phyloP scores from a whole-genome alignment of 306 rosid species.

The Dryas alaskensis region DNA sequence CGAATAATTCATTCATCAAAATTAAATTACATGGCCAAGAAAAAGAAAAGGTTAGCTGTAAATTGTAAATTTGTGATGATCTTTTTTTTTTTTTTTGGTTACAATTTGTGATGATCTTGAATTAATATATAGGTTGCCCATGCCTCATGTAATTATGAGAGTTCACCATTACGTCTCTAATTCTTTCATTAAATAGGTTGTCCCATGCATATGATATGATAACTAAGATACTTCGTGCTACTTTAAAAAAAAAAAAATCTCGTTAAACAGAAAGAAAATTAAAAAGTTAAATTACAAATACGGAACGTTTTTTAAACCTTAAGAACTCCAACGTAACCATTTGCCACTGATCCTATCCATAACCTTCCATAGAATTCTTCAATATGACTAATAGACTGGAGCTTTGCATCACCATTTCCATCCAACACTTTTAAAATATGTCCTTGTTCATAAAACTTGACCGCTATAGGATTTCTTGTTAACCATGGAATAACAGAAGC shows the following conservation, averaged over 20 bases:
- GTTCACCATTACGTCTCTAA: neutral
- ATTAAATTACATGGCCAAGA: too few species aligned
- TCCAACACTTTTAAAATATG: slow-evolving; percentile 35
- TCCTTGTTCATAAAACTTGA: slow-evolving; percentile 43
- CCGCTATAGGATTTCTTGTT: slow-evolving; percentile 36
- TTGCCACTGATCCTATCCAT: slow-evolving; percentile 60
- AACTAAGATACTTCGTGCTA: too few species aligned
- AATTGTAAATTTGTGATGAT: too few species aligned
- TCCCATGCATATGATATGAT: too few species aligned
- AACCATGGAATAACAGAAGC: neutral
- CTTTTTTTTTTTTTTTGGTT: too few species aligned
- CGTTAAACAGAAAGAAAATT: too few species aligned
- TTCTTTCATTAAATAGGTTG: neutral
- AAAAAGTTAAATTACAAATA: neutral
- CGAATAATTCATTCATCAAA: too few species aligned
- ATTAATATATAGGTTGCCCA: neutral
- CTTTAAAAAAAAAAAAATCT: too few species aligned
- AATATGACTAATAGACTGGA: slow-evolving; percentile 51
- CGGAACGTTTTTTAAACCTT: neutral
- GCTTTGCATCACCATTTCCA: slow-evolving; percentile 34
- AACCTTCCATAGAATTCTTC: slow-evolving; percentile 38
- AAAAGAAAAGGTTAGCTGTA: too few species aligned
- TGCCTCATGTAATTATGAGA: neutral
- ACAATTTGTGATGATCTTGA: too few species aligned
- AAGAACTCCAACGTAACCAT: slow-evolving; percentile 38